Evolutionary conservation across 495 filamentous ascomycete genomes (phyloP).

Genomic region (Aspergillus leporis): DNA sequence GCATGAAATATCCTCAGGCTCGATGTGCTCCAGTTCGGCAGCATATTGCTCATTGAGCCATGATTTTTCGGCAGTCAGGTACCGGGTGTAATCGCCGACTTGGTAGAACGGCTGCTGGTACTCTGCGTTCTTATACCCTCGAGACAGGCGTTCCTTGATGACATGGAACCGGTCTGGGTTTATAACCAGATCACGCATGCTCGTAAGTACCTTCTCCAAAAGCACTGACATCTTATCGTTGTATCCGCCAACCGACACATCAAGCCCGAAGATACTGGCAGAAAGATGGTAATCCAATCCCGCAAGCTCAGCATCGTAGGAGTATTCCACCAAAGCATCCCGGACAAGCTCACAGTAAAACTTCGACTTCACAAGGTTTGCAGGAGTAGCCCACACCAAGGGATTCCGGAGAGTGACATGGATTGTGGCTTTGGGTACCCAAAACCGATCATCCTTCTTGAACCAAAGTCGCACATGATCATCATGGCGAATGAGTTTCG

Average conservation of each 20-base stretch:
- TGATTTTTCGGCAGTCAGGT: slow-evolving; percentile 72
- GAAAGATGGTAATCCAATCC: slow-evolving; percentile 82
- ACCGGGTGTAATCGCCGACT: slow-evolving; percentile 80
- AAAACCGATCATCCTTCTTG: slow-evolving; percentile 98
- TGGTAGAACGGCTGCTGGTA: slow-evolving; percentile 87
- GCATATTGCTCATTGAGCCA: slow-evolving; percentile 82
- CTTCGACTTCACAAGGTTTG: slow-evolving; percentile 71
- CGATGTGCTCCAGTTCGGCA: slow-evolving; percentile 72
- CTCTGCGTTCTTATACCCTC: slow-evolving; percentile 81
- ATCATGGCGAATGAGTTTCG: slow-evolving; percentile 87
- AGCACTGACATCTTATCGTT: slow-evolving; percentile 94
- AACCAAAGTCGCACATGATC: slow-evolving; percentile 85
- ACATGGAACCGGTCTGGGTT: slow-evolving; percentile 84
- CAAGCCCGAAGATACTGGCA: slow-evolving; percentile 69
- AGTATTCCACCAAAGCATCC: slow-evolving; percentile 90
- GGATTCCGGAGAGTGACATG: slow-evolving; percentile 79
- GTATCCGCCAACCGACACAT: slow-evolving; percentile 83
- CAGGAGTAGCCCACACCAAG: slow-evolving; percentile 72
- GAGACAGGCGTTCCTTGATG: slow-evolving; percentile 80
- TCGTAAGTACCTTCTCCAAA: slow-evolving; percentile 84
- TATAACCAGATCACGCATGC: slow-evolving; percentile 82
- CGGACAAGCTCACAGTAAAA: slow-evolving; percentile 86
- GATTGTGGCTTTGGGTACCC: slow-evolving; percentile 93
- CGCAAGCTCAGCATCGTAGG: slow-evolving; percentile 94
- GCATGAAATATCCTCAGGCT: slow-evolving; percentile 66